Evolutionary conservation across 768 basidiomycete genomes (phyloP), one percentile per base, ranked within the genome.

Genomic region (Phlebiopsis flavidoalba): DNA sequence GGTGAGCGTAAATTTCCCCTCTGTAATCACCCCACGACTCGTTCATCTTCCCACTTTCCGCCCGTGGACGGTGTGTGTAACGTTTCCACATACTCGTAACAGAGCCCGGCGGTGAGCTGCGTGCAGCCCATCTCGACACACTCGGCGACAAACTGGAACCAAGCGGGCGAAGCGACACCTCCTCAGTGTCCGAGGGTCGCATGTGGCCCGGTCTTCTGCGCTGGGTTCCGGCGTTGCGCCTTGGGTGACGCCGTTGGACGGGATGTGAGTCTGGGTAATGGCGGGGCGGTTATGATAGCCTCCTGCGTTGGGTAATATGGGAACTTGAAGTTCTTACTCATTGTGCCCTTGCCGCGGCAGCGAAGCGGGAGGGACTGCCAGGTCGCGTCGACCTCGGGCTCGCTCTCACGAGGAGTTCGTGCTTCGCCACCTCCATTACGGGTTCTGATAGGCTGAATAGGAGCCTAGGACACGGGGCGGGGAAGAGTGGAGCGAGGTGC

Each of bases 21-120:
- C 89, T 5, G 88, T 91, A n/a, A 70, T 87, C 88, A 0, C 89
- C 91, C n/a, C n/a, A n/a, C n/a, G n/a, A n/a, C n/a, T n/a, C n/a
- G n/a, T n/a, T n/a, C n/a, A n/a, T n/a, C n/a, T n/a, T n/a, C n/a
- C n/a, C n/a, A n/a, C n/a, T n/a, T n/a, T n/a, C n/a, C n/a, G n/a
- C n/a, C n/a, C n/a, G n/a, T n/a, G n/a, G n/a, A n/a, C n/a, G n/a
- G n/a, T n/a, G n/a, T n/a, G n/a, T n/a, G n/a, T n/a, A n/a, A n/a
- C n/a, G n/a, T n/a, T n/a, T n/a, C n/a, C n/a, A n/a, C n/a, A n/a
- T n/a, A n/a, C n/a, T n/a, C n/a, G n/a, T n/a, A n/a, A n/a, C n/a
- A n/a, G n/a, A n/a, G n/a, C n/a, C n/a, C n/a, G n/a, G n/a, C n/a
- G n/a, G n/a, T n/a, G n/a, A n/a, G n/a, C n/a, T n/a, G n/a, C n/a